These are phyloP conservation scores for Oidiodendron maius DNA, from an alignment of 495 filamentous ascomycete genomes.

Conservation along the genomic window DNA sequence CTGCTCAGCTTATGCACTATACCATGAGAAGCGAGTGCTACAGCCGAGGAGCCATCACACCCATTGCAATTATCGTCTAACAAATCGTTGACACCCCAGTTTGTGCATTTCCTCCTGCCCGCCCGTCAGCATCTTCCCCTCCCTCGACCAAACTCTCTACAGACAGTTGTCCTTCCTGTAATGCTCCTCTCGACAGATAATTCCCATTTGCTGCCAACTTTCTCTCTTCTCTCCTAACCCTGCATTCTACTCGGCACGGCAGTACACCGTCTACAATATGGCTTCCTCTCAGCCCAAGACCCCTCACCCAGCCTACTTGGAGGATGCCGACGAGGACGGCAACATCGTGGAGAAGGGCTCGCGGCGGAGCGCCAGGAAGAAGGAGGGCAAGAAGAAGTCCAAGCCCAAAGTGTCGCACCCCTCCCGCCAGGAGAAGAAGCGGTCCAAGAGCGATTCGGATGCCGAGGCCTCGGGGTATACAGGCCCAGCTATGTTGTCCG, in stretches of 20 bases:
- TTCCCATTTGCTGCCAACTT: conserved; percentile 5
- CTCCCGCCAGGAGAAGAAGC: background rate
- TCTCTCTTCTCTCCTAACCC: conserved; percentile 1
- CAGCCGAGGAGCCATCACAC: conserved; percentile 16
- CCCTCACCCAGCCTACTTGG: conserved; percentile 32
- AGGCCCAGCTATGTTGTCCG: background rate
- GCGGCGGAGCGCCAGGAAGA: conserved; percentile 26
- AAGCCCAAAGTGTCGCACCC: conserved; percentile 12
- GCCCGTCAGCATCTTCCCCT: too few relatives aligned
- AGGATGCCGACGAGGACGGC: conserved; percentile 45
- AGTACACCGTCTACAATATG: too few relatives aligned
- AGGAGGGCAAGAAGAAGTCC: conserved; percentile 7
- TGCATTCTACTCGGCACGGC: too few relatives aligned
- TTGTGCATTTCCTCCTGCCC: conserved; percentile 8
- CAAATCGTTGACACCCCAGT: conserved; percentile 4
- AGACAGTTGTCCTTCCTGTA: background rate
- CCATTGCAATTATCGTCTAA: conserved; percentile 6
- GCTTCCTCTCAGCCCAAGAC: background rate
- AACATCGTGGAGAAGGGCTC: conserved; percentile 30
- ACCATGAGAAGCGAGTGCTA: too few relatives aligned
- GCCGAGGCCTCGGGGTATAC: background rate
- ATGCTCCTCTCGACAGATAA: conserved; percentile 6
- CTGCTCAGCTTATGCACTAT: too few relatives aligned
- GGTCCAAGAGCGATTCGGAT: conserved; percentile 1
- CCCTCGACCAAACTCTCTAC: too few relatives aligned